Percentiles rank a stretch among this genome's conserved stretches.
phyloP scores from a whole-genome alignment of 768 basidiomycete genomes.

The Podaxis sp. region DNA sequence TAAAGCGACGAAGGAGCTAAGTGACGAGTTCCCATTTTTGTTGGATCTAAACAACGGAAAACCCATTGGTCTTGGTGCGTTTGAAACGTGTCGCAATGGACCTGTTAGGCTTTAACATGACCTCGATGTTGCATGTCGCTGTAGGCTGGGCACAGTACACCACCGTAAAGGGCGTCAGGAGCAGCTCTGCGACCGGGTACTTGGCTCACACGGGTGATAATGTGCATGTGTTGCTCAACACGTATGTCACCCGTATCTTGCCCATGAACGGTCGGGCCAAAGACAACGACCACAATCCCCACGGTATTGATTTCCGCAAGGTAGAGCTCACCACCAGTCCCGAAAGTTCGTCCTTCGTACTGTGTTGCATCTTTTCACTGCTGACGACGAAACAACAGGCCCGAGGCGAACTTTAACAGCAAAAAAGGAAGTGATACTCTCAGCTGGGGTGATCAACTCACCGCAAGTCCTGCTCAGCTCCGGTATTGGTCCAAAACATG shows the following conservation, averaged over 20 bases:
- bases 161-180: conserved; percentile 19
- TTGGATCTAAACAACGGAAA: conserved; percentile 40
- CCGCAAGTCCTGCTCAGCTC: conserved; percentile 31
- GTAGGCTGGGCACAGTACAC: conserved; percentile 23
- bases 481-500: conserved; percentile 29
- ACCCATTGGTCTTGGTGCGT: conserved; percentile 37
- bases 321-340: conserved; percentile 2
- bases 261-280: conserved; percentile 23
- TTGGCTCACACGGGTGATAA: conserved; percentile 22
- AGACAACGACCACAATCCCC: conserved; percentile 21
- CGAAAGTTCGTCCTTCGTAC: neutral
- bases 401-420: conserved; percentile 21
- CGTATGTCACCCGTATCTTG: conserved; percentile 15
- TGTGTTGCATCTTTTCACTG: neutral
- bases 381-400: neutral
- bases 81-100: neutral
- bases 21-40: conserved; percentile 35
- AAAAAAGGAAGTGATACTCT: conserved; percentile 32
- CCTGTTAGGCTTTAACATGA: neutral
- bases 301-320: neutral
- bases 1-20: conserved; percentile 26
- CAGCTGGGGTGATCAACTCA: conserved; percentile 31
- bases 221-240: conserved; percentile 21
- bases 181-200: conserved; percentile 24
- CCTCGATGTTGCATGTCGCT: too few species aligned